phyloP scores from a whole-genome alignment of 2,329 filamentous ascomycete genomes.

The Alternaria consortialis region DNA sequence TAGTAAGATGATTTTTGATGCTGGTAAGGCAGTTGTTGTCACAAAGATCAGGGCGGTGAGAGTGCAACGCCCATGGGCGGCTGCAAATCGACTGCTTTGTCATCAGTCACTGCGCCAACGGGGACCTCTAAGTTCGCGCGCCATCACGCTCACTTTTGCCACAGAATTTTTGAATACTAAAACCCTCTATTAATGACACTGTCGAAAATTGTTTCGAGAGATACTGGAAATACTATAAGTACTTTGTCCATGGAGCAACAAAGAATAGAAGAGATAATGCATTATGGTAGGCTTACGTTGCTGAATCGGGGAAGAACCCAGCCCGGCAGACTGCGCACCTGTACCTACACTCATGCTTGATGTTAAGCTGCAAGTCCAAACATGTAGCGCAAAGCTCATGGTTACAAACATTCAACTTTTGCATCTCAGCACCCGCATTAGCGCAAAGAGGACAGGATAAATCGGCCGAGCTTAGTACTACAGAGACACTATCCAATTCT shows the following conservation, averaged over 20 bases:
- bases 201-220: not conserved
- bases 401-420: conserved; percentile 3
- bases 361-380: conserved; percentile 1
- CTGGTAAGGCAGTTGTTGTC: not conserved
- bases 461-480: not conserved
- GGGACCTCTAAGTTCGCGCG: not conserved
- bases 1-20: not conserved
- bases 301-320: conserved; percentile 1
- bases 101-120: not conserved
- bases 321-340: conserved; percentile 11
- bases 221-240: not conserved
- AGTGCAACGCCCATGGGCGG: not conserved
- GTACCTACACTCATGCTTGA: conserved; percentile 6
- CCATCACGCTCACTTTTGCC: not conserved
- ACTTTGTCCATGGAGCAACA: not conserved
- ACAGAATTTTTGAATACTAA: not conserved
- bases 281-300: not conserved
- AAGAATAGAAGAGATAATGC: not conserved
- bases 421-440: not conserved
- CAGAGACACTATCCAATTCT: not conserved
- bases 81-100: not conserved
- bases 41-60: not conserved
- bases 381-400: conserved; percentile 6
- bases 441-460: conserved; percentile 4
- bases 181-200: not conserved